Percentiles rank a stretch among this genome's conserved stretches.
Conservation (phyloP, 1,284 basidiomycete genomes). For the Schizophyllum amplum region DNA sequence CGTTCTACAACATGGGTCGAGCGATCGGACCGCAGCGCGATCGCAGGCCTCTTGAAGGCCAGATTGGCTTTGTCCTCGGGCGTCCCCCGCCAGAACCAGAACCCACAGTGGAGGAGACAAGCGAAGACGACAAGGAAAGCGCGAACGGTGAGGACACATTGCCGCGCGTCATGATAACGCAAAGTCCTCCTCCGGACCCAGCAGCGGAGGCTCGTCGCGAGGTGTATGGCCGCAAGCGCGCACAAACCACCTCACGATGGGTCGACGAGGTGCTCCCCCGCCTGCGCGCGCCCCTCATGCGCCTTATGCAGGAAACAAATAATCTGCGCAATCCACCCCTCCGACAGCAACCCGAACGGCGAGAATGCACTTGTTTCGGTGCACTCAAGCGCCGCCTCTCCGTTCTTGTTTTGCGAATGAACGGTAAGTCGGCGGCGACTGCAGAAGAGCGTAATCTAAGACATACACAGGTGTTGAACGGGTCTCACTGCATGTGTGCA, state of each 20-base stretch:
- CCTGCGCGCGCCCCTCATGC: background rate
- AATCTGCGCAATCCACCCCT: background rate
- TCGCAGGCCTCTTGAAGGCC: background rate
- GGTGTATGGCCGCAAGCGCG: background rate
- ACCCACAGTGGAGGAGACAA: no score
- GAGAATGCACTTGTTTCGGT: background rate
- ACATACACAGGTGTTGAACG: background rate
- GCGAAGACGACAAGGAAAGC: background rate
- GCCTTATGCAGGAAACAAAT: background rate
- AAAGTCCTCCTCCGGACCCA: background rate
- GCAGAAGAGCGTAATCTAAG: background rate
- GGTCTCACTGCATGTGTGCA: background rate
- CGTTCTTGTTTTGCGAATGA: background rate
- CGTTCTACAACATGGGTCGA: background rate
- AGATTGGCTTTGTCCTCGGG: background rate
- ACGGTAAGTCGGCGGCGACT: background rate
- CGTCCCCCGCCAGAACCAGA: background rate
- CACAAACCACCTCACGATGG: conserved; percentile 1
- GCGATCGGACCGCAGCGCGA: background rate
- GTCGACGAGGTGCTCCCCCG: background rate
- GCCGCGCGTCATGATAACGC: background rate
- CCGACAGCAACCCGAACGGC: background rate
- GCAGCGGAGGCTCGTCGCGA: background rate
- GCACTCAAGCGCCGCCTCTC: background rate
- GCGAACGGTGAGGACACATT: background rate